A percentile compares a stretch with the other conserved stretches of the same genome.
phyloP scores from a whole-genome alignment of 2,329 filamentous ascomycete species.

The Pseudogymnoascus sp. region DNA sequence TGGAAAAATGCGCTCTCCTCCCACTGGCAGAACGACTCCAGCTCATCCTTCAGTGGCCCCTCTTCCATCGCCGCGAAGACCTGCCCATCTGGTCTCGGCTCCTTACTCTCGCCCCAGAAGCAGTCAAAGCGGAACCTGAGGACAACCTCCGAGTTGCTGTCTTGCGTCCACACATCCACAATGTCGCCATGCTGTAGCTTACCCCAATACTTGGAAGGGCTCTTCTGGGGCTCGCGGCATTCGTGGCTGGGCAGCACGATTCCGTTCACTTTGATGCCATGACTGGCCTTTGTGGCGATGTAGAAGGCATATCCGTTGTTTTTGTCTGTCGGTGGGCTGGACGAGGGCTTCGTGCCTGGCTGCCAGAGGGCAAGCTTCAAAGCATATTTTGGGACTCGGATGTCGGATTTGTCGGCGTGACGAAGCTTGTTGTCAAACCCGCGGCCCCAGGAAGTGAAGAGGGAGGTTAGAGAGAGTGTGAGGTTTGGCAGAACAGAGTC shows the following conservation, averaged over 20 bases:
- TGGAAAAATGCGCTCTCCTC: constrained; percentile 16
- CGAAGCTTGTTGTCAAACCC: constrained; percentile 58
- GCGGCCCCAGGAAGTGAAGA: constrained; percentile 71
- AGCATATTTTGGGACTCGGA: constrained; percentile 71
- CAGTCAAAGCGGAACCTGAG: constrained; percentile 26
- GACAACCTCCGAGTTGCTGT: constrained; percentile 27
- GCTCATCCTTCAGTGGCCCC: constrained; percentile 16
- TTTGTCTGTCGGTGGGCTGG: constrained; percentile 42
- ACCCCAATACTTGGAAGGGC: constrained; percentile 50
- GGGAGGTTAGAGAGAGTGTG: constrained; percentile 56
- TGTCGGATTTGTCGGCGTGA: constrained; percentile 55
- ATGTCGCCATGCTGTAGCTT: constrained; percentile 69
- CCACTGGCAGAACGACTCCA: constrained; percentile 20
- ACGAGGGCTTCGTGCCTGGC: constrained; percentile 54
- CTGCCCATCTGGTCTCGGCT: constrained; percentile 15
- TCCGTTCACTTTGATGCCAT: constrained; percentile 70
- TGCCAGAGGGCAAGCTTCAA: constrained; percentile 71
- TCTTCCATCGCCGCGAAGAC: constrained; percentile 19
- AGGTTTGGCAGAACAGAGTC: constrained; percentile 58
- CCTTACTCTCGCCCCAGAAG: constrained; percentile 24
- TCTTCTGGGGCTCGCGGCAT: constrained; percentile 42
- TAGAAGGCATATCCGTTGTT: constrained; percentile 45
- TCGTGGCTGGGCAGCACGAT: constrained; percentile 52
- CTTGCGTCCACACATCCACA: constrained; percentile 60
- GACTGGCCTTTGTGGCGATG: constrained; percentile 70